Evolutionary conservation across 2,329 filamentous ascomycete genomes (phyloP), one percentile per base, ranked within the genome.

Genomic region (Cytospora mali): DNA sequence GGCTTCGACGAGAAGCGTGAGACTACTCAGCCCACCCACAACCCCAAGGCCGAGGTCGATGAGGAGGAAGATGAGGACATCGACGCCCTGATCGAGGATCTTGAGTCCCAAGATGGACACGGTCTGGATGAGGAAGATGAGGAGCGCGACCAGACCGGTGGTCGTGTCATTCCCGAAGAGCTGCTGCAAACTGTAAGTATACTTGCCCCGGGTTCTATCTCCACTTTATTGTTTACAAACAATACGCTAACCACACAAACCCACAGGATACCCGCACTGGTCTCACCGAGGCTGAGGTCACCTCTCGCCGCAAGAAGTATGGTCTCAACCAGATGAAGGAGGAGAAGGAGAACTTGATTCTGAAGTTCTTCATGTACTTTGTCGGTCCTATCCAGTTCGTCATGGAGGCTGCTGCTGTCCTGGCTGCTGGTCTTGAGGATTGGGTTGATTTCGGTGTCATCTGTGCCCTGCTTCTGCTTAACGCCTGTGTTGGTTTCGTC

Each of bases 381-480:
- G 81, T 95, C 61, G 93, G 93, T 68, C 93, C 93, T 27, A 94
- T 96, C 69, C 92, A 96, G 75, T 94, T 94, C 77, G 92, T 96
- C 74, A 96, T 96, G 92, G 91, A 78, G 76, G 76, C 75, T 64
- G 71, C 71, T 58, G 71, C 71, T 62, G 71, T 72, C 59, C 69
- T 70, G 70, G 92, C 92, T 74, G 91, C 89, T 66, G 91, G 90
- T 86, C 86, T 96, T 49, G 78, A 90, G 77, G 90, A 95, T 72
- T 96, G 92, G 92, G 90, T 96, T 68, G 92, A 96, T 80, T 94
- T 96, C 72, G 92, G 91, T 82, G 92, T 96, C 73, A 96, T 96
- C 69, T 92, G 89, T 76, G 92, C 80, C 72, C 83, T 96, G 56
- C 84, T 96, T 11, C 75, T 96, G 68, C 89, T 96, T 68, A 96